Base-by-base conservation (phyloP, 2,329 filamentous ascomycete genomes). In the Ophiostoma piceae region DNA sequence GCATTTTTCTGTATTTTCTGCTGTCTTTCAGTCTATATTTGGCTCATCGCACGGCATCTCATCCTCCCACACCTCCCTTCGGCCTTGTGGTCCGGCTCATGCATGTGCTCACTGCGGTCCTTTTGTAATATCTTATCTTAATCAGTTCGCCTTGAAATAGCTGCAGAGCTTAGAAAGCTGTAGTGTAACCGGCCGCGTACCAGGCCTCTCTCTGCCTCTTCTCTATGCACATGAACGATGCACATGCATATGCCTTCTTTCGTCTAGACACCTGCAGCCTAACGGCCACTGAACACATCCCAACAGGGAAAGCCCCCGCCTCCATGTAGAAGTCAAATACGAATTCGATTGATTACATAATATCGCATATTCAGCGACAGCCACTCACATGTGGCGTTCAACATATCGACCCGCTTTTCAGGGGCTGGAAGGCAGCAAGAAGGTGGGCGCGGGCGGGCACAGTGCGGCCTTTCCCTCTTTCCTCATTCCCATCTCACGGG, bases 381-480 rank as follows among this genome's bases (percentile, higher is more conserved):
- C 65, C 65, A 66, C 65, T 66, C 65, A 66, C 12, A 66, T 66
- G 65, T 66, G 65, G 65, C 65, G 65, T 66, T 66, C 37, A 41
- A 2, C 12, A 22, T 11, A 51, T 16, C 8, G 12, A 1, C 35
- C 67, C 67, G 47, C 51, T 68, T 62, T 62, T 62, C 57, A 62
- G 57, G 57, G 57, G 51, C 51, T 57, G 26, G 57, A 62, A 57
- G 57, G 57, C 57, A 57, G 54, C 54, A 60, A 19, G 47, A 19
- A 9, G 43, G 47, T 22, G 22, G 51, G 51, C 51, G n/a, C 7
- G 51, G 51, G 51, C 51, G 51, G 51, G 51, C 51, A 47, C 43
- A 47, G 43, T 47, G 43, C 43, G 43, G 43, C 43, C 43, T 47
- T 47, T 47, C 16, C 43, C 51, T 54, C 35, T 35, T 35, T 35